Evolutionary conservation across 768 basidiomycete genomes (phyloP).

Genomic region (button mushroom (Agaricus bisporus)): DNA sequence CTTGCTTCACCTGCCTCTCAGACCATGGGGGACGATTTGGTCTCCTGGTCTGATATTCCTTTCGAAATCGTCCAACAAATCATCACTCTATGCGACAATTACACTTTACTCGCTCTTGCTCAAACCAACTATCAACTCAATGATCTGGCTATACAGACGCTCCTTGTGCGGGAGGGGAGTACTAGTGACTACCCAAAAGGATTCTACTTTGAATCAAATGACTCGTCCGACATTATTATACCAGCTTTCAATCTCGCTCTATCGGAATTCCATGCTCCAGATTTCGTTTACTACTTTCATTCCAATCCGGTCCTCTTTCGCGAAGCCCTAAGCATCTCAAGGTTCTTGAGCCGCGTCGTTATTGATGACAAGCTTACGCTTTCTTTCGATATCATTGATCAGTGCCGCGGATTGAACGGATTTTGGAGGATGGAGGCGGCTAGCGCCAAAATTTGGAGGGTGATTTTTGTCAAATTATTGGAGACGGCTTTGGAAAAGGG

Average conservation of each 20-base stretch:
- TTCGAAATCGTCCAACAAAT: slow-evolving; percentile 1
- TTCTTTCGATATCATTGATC: slow-evolving; percentile 1
- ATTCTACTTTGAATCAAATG: neutral
- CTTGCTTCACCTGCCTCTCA: neutral
- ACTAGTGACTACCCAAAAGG: neutral
- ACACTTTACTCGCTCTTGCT: neutral
- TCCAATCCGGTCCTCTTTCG: neutral
- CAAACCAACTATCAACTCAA: neutral
- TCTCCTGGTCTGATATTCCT: neutral
- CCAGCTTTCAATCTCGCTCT: neutral
- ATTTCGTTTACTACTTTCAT: neutral
- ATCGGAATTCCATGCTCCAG: neutral
- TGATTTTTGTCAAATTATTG: neutral
- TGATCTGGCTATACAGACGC: neutral
- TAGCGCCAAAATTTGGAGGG: neutral
- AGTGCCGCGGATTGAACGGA: neutral
- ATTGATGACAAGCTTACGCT: neutral
- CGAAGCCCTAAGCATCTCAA: neutral
- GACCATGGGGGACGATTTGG: neutral
- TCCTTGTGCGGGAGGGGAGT: neutral
- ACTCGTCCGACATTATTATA: neutral
- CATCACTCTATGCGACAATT: neutral
- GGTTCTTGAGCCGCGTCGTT: neutral
- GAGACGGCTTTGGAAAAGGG: neutral
- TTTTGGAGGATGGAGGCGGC: neutral